phyloP scores from a whole-genome alignment of 2,329 filamentous ascomycete species.

The Claviceps sp. region DNA sequence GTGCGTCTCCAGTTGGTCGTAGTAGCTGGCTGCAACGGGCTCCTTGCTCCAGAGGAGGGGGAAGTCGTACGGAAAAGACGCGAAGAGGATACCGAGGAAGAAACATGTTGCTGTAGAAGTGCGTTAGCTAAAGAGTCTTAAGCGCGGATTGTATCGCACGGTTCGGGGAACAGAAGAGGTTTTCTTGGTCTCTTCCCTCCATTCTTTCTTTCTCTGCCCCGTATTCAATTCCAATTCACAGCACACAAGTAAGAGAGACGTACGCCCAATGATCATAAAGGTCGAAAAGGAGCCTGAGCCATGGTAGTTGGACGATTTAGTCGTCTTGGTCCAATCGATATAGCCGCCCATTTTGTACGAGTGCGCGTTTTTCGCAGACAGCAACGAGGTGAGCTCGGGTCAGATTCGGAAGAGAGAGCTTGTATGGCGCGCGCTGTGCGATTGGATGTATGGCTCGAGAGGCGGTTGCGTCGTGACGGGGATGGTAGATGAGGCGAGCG shows the following conservation, averaged over 20 bases:
- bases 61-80: slow-evolving; percentile 90
- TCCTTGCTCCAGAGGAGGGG: slow-evolving; percentile 70
- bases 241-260: slow-evolving; percentile 22
- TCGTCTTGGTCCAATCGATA: slow-evolving; percentile 44
- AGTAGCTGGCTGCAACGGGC: slow-evolving; percentile 53
- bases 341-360: slow-evolving; percentile 19
- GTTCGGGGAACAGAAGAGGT: no score
- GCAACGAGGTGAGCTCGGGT: no score
- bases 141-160: no score
- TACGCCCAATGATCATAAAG: slow-evolving; percentile 92
- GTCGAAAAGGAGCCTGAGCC: slow-evolving; percentile 73
- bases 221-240: no score
- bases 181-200: no score
- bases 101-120: slow-evolving; percentile 65
- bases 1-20: slow-evolving; percentile 76
- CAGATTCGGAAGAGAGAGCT: background rate
- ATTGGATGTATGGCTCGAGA: background rate
- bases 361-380: background rate
- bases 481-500: background rate
- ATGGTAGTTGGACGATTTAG: slow-evolving; percentile 42
- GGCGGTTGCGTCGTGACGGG: background rate
- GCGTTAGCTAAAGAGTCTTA: background rate
- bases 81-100: slow-evolving; percentile 97
- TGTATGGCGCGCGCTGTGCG: no score
- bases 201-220: no score